Conservation (phyloP, 345 rosid genomes). For the Citrus sp. region DNA sequence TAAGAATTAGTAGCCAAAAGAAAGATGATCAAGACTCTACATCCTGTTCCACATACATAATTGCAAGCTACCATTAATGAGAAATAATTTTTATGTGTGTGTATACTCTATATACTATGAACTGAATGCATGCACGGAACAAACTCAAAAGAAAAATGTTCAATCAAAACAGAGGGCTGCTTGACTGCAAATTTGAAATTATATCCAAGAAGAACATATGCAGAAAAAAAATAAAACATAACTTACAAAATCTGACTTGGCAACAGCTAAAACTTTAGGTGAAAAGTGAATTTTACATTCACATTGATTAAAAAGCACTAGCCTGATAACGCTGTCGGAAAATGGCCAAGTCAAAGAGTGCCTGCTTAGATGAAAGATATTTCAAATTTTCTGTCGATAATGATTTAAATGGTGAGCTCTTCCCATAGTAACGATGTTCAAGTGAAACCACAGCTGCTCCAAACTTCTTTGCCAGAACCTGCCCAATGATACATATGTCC, state of each 20-base stretch:
- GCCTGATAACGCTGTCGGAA: constrained; percentile 86
- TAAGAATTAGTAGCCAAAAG: neutral
- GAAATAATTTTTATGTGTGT: neutral
- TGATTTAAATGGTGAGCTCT: constrained; percentile 77
- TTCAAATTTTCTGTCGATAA: constrained; percentile 64
- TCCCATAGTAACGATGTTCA: constrained; percentile 96
- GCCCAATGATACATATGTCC: neutral
- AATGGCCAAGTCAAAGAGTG: constrained; percentile 82
- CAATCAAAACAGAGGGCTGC: neutral
- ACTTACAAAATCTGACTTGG: neutral
- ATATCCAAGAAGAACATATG: neutral
- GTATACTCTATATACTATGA: neutral
- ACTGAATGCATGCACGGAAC: neutral
- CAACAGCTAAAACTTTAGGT: neutral
- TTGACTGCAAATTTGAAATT: neutral
- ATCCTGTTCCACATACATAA: neutral
- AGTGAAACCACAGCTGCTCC: constrained; percentile 95
- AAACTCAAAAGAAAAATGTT: neutral
- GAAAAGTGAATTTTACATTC: neutral
- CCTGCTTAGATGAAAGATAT: constrained; percentile 89
- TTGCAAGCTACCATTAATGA: neutral
- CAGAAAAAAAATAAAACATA: neutral
- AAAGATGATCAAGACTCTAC: neutral
- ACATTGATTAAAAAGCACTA: constrained; percentile 5
- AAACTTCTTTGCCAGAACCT: constrained; percentile 95